phyloP scores from a whole-genome alignment of 164 flowering plant genomes.

The Berberis thunbergii region DNA sequence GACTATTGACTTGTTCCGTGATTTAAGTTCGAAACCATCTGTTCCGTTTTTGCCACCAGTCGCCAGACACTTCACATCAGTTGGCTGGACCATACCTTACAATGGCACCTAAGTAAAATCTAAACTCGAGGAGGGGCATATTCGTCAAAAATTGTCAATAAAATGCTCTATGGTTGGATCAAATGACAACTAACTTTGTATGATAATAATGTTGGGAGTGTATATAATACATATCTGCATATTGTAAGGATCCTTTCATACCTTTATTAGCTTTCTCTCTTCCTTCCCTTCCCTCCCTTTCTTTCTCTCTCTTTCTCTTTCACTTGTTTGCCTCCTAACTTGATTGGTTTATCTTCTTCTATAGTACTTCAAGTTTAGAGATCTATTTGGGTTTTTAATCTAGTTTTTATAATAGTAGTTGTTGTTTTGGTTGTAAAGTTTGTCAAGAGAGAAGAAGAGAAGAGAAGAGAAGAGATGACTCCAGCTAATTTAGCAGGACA shows the following conservation, averaged over 20 bases:
- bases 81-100: too few species aligned
- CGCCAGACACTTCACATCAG: neutral
- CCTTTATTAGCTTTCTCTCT: conserved; percentile 16
- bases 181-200: conserved; percentile 1
- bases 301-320: conserved; percentile 7
- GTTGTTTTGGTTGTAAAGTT: neutral
- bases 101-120: neutral
- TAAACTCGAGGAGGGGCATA: neutral
- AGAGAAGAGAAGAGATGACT: conserved; percentile 28
- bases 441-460: neutral
- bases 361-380: too few species aligned
- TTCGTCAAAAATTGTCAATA: neutral
- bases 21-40: conserved; percentile 5
- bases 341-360: neutral
- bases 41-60: conserved; percentile 18
- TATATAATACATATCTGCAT: conserved; percentile 33
- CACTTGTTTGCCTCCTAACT: neutral
- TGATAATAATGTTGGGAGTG: conserved; percentile 8
- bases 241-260: conserved; percentile 19
- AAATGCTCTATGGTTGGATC: neutral
- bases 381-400: conserved; percentile 10
- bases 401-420: neutral
- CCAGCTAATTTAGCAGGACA: conserved; percentile 42
- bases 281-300: conserved; percentile 10
- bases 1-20: neutral